Base-by-base conservation (phyloP, 78 protist genomes). In the Pelomyxa schiedti region DNA sequence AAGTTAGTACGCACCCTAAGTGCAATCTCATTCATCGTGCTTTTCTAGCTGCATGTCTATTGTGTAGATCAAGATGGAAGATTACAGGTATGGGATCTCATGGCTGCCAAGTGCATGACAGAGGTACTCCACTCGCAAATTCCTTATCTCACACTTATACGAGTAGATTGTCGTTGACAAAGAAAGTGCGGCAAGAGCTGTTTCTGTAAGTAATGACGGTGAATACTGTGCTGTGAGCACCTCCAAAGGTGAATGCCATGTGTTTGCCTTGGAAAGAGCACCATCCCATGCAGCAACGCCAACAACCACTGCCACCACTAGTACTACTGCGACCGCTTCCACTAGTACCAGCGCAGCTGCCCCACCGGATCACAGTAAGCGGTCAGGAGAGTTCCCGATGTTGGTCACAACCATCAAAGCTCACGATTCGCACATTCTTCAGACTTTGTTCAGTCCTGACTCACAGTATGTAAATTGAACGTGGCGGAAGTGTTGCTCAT, bases 51-150 rank as follows among this genome's bases (percentile, higher is more conserved):
- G 24, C 16, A 22, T 28, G 28, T 4, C 40, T 42, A 8, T 29
- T 5, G 5, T 39, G 8, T 6, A n/a, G 41, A 32, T 64, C 93
- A 90, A 58, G 65, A 42, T 53, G 96, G 96, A 8, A 42, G 81
- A n/a, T 76, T 95, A 6, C 81, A 92, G 6, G 77, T 93, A 16
- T 95, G 96, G 96, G 96, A 92, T 76, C 68, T 91, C 38, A 36
- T 71, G 1, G 70, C 81, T 1, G 84, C 92, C 65, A 72, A 63
- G 4, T 92, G 96, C 84, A 22, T 39, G 9, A 9, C 75, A 2
- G 92, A 92, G 47, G 72, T 88, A 43, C 91, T 89, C 8, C 1
- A 32, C 2, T 22, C 78, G 29, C 26, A 1, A 22, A 28, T 1
- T 29, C 39, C 66, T 38, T 4, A 1, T 2, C 36, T 36, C 8